These are phyloP conservation scores for Backusella westeae DNA, from an alignment of 192 early-diverging fungal genomes.

Conservation along the genomic window DNA sequence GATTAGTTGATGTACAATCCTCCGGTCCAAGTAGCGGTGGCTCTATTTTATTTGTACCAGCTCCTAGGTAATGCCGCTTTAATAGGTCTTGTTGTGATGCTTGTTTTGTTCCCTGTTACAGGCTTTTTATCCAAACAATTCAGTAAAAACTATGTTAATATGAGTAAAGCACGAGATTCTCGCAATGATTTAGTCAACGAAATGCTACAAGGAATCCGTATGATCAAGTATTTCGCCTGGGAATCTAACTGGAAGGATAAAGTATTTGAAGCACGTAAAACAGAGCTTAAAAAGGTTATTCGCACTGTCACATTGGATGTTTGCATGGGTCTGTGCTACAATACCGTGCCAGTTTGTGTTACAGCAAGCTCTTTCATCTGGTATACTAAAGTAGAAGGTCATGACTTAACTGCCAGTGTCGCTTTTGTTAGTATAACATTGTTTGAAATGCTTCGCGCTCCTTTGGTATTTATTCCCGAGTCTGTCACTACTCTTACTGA, in stretches of 20 bases:
- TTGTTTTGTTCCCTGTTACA: constrained; percentile 58
- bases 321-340: constrained; percentile 38
- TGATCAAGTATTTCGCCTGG: constrained; percentile 90
- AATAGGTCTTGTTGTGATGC: constrained; percentile 69
- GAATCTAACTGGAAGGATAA: constrained; percentile 66
- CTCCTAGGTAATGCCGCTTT: constrained; percentile 77
- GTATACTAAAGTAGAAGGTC: constrained; percentile 49
- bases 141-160: constrained; percentile 44
- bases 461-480: constrained; percentile 54
- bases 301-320: constrained; percentile 14
- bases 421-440: constrained; percentile 65
- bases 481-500: constrained; percentile 49
- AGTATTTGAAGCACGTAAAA: constrained; percentile 48
- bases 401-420: constrained; percentile 46
- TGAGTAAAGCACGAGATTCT: constrained; percentile 67
- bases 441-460: constrained; percentile 55
- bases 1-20: constrained; percentile 45
- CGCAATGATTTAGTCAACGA: constrained; percentile 80
- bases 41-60: constrained; percentile 63
- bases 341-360: constrained; percentile 49
- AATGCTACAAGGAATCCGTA: constrained; percentile 68
- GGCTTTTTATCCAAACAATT: constrained; percentile 51
- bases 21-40: constrained; percentile 63
- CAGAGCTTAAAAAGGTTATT: constrained; percentile 23
- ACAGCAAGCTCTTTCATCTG: constrained; percentile 55